Evolutionary conservation across 306 rosid genomes (phyloP).

Genomic region (Datisca glomerata): DNA sequence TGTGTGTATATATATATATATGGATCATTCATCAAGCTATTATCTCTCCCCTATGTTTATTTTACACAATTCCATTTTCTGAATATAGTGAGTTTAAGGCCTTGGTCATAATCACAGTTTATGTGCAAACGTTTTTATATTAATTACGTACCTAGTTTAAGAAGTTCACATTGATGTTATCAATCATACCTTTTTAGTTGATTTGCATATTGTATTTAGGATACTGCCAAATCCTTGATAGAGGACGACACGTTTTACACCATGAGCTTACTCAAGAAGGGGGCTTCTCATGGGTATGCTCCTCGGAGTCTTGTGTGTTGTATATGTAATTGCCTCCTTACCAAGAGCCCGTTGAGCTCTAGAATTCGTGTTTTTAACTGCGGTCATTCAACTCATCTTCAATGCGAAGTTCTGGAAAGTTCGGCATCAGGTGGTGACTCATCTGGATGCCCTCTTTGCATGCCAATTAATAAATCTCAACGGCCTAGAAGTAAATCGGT

Average conservation of each 20-base stretch:
- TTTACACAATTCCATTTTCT: too few species aligned
- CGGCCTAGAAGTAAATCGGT: slow-evolving; percentile 52
- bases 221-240: slow-evolving; percentile 87
- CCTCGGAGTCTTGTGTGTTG: slow-evolving; percentile 62
- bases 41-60: too few species aligned
- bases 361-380: slow-evolving; percentile 79
- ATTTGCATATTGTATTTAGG: slow-evolving; percentile 25
- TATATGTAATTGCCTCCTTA: slow-evolving; percentile 56
- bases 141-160: too few species aligned
- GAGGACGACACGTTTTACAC: slow-evolving; percentile 93
- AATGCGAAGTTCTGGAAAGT: slow-evolving; percentile 63
- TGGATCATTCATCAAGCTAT: too few species aligned
- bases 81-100: too few species aligned
- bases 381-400: slow-evolving; percentile 88
- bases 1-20: too few species aligned
- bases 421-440: slow-evolving; percentile 38
- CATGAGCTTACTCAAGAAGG: slow-evolving; percentile 86
- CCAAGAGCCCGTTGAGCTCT: slow-evolving; percentile 44
- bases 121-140: too few species aligned
- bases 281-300: slow-evolving; percentile 89
- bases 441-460: slow-evolving; percentile 83
- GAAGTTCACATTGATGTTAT: too few species aligned
- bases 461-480: slow-evolving; percentile 58
- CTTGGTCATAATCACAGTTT: too few species aligned
- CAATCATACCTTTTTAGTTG: not conserved